Conservation (phyloP, 2,329 filamentous ascomycete species). For the Chaetomiaceae sp. region DNA sequence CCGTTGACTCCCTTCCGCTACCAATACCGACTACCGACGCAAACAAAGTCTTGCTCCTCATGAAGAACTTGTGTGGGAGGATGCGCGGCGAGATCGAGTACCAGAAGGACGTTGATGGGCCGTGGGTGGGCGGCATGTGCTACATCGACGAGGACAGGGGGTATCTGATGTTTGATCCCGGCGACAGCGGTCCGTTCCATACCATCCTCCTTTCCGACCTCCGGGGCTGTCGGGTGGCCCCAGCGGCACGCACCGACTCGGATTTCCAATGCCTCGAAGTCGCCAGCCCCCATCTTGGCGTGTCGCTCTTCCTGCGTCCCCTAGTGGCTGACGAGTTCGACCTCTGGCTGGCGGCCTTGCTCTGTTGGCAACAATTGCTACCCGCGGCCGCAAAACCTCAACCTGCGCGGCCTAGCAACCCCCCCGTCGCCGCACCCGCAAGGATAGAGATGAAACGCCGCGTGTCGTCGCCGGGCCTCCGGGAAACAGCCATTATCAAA, state of each 20-base stretch:
- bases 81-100: conserved; percentile 79
- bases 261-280: conserved; percentile 51
- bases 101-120: conserved; percentile 54
- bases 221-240: conserved; percentile 66
- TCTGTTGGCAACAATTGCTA: conserved; percentile 76
- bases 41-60: conserved; percentile 67
- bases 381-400: conserved; percentile 53
- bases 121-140: conserved; percentile 68
- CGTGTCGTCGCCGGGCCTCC: conserved; percentile 40
- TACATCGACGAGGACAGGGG: conserved; percentile 75
- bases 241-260: conserved; percentile 44
- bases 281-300: conserved; percentile 47
- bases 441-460: conserved; percentile 43
- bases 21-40: conserved; percentile 63
- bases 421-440: conserved; percentile 36
- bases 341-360: conserved; percentile 72
- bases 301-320: conserved; percentile 63
- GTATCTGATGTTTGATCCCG: conserved; percentile 69
- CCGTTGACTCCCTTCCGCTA: conserved; percentile 55
- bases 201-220: conserved; percentile 67
- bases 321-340: conserved; percentile 63
- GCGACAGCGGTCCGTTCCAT: conserved; percentile 61
- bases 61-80: conserved; percentile 71
- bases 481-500: conserved; percentile 84
- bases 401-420: conserved; percentile 37